phyloP scores from a whole-genome alignment of 2,329 filamentous ascomycete species.

The Penicillium sp. region DNA sequence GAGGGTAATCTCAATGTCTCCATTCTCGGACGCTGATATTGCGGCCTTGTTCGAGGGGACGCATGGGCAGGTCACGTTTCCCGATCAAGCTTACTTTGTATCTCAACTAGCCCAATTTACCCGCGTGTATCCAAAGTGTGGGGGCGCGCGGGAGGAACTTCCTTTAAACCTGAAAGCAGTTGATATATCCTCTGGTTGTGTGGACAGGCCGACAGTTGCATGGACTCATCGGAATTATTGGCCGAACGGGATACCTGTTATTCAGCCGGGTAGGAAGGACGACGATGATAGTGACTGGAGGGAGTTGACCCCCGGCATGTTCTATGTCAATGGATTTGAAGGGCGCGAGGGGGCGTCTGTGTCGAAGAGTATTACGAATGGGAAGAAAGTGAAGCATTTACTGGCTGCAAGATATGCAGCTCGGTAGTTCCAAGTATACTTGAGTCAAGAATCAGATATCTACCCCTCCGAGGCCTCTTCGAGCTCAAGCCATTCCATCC shows the following conservation, averaged over 20 bases:
- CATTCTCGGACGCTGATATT: constrained; percentile 6
- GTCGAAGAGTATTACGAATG: constrained; percentile 2
- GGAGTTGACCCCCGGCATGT: constrained; percentile 2
- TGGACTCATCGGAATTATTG: constrained; percentile 11
- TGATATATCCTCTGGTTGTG: not conserved
- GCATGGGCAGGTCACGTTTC: constrained; percentile 5
- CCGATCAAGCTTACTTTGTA: constrained; percentile 1
- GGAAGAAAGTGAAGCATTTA: not conserved
- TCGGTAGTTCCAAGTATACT: not conserved
- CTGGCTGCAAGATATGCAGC: not conserved
- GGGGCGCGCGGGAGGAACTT: too few species aligned
- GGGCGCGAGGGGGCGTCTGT: not conserved
- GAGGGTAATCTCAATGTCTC: not conserved
- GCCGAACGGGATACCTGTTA: constrained; percentile 2
- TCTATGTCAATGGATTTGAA: constrained; percentile 1
- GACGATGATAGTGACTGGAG: not conserved
- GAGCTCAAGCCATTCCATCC: too few species aligned
- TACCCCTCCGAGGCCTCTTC: too few species aligned
- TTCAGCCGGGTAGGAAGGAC: not conserved
- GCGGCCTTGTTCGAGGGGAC: not conserved
- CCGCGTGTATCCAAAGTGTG: not conserved
- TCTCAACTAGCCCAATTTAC: not conserved
- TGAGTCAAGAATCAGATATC: too few species aligned
- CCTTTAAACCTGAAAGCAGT: not conserved
- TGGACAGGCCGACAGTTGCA: not conserved